Percentiles rank a stretch among this genome's conserved stretches.
Evolutionary conservation across 2,329 filamentous ascomycete species (phyloP).

Genomic region (Beauveria bassiana): DNA sequence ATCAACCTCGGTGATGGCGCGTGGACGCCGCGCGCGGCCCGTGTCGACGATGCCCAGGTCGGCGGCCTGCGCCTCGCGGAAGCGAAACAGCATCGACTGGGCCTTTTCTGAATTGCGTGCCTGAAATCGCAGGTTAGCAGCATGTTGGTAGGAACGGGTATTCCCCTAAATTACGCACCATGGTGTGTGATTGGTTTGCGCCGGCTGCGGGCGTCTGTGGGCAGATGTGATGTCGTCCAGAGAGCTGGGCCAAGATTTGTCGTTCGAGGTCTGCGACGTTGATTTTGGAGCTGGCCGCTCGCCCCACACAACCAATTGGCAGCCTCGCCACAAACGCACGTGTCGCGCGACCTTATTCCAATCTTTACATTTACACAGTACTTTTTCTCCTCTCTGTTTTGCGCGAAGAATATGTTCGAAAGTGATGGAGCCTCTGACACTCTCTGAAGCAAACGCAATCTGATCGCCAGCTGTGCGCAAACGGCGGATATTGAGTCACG

Average conservation of each 20-base stretch:
- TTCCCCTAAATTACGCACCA: background rate
- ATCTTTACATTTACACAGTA: background rate
- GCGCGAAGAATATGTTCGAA: background rate
- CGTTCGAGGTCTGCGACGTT: background rate
- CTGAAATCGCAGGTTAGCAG: slow-evolving; percentile 35
- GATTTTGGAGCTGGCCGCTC: background rate
- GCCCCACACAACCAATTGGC: background rate
- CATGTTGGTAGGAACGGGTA: background rate
- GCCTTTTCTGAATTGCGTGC: slow-evolving; percentile 97
- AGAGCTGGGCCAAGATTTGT: background rate
- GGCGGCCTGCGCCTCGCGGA: slow-evolving; percentile 92
- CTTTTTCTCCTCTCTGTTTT: background rate
- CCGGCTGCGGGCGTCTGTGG: background rate
- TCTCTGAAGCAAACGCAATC: too few species aligned
- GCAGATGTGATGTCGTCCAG: background rate
- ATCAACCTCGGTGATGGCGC: slow-evolving; percentile 79
- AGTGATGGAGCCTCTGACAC: background rate
- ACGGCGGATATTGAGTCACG: background rate
- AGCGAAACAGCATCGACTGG: slow-evolving; percentile 99
- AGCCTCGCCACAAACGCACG: background rate
- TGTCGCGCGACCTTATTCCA: background rate
- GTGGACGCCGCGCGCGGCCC: slow-evolving; percentile 80
- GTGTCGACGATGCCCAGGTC: slow-evolving; percentile 95
- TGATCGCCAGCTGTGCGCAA: background rate
- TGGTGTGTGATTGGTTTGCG: background rate